Evolutionary conservation across 2,329 filamentous ascomycete species (phyloP).

Genomic region (Trichophyton verrucosum): DNA sequence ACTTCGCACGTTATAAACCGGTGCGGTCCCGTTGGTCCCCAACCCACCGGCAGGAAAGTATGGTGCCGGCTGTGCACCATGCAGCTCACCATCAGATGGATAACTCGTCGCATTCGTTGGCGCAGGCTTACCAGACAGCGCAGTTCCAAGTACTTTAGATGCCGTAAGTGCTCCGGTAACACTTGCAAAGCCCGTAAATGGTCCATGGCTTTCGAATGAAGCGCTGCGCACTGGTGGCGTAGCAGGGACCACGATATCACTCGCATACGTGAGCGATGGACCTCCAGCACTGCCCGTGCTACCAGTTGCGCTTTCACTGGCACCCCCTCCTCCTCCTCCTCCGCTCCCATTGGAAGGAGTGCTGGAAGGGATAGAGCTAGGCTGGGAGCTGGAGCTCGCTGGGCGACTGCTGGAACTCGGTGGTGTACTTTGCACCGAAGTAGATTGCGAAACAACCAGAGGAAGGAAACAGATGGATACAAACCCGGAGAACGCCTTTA

Average conservation of each 20-base stretch:
- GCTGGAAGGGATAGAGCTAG: neutral
- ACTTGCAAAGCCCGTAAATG: constrained; percentile 53
- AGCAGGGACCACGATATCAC: constrained; percentile 8
- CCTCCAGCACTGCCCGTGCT: neutral
- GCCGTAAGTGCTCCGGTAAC: constrained; percentile 56
- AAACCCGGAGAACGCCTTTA: neutral
- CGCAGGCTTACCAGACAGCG: constrained; percentile 47
- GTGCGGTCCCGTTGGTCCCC: constrained; percentile 63
- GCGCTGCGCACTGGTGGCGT: constrained; percentile 9
- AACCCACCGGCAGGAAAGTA: constrained; percentile 61
- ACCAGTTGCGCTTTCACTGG: constrained; percentile 5
- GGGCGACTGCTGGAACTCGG: neutral
- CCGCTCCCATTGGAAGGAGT: neutral
- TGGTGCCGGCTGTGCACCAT: constrained; percentile 54
- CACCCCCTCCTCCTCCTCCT: neutral
- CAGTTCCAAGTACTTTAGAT: constrained; percentile 40
- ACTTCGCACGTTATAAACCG: constrained; percentile 63
- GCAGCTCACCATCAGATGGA: constrained; percentile 56
- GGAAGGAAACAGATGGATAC: neutral
- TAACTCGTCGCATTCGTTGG: constrained; percentile 55
- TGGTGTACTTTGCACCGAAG: neutral
- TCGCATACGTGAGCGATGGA: constrained; percentile 10
- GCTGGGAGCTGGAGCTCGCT: neutral
- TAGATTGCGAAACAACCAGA: neutral
- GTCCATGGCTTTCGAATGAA: constrained; percentile 30